These are phyloP conservation scores for Poronia punctata DNA, from an alignment of 495 filamentous ascomycete species.

Conservation along the genomic window DNA sequence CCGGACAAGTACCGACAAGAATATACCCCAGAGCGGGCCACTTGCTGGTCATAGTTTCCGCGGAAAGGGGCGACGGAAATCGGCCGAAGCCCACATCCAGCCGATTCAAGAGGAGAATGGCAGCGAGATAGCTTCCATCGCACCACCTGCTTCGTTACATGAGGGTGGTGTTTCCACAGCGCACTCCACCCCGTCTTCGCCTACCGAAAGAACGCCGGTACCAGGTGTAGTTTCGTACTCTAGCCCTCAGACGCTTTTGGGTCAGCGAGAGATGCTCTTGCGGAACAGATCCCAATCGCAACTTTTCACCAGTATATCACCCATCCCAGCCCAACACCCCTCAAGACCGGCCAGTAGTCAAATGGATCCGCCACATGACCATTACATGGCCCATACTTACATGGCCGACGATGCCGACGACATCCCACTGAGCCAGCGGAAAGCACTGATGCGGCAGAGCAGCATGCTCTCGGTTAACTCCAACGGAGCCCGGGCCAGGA, in stretches of 20 bases:
- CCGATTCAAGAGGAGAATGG: conserved; percentile 34
- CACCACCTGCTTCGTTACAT: conserved; percentile 13
- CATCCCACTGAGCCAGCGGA: conserved; percentile 67
- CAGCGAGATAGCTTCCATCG: conserved; percentile 13
- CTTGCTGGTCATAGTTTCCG: conserved; percentile 12
- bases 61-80: conserved; percentile 16
- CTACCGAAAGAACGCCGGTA: conserved; percentile 17
- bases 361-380: conserved; percentile 26
- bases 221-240: conserved; percentile 30
- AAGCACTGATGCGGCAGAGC: conserved; percentile 43
- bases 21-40: conserved; percentile 8
- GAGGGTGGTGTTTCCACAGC: conserved; percentile 4
- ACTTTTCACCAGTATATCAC: conserved; percentile 13
- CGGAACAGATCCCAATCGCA: conserved; percentile 42
- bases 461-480: conserved; percentile 22
- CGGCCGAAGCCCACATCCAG: conserved; percentile 26
- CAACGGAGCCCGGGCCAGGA: no score
- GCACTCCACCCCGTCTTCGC: conserved; percentile 11
- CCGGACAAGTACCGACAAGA: conserved; percentile 17
- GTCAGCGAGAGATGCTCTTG: conserved; percentile 53
- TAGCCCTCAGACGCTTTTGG: conserved; percentile 50
- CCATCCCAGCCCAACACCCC: conserved; percentile 14
- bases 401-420: conserved; percentile 47
- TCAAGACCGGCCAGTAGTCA: conserved; percentile 26
- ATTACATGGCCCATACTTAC: conserved; percentile 14